Base-by-base conservation (phyloP, 345 rosid genomes). In the Sonneratia alba region DNA sequence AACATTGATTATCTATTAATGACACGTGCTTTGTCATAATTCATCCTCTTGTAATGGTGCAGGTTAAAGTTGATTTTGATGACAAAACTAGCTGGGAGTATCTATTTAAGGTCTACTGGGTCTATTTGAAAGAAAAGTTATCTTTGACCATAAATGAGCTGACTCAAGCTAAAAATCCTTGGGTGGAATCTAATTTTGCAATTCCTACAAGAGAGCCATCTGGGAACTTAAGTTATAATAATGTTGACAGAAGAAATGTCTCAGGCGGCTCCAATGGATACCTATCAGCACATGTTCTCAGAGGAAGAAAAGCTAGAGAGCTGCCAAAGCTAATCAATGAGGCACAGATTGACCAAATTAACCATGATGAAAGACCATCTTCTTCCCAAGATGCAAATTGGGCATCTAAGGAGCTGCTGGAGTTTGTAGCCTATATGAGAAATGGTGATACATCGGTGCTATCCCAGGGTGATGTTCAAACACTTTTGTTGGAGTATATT, bases 31-130 rank as follows among this genome's bases (percentile, higher is more conserved):
- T 22, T 61, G 7, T 62, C 4, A 15, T 62, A 27, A 34, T 24
- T 27, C 66, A 19, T 62, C 66, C 27, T 62, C 66, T 57, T 57
- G 0, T 62, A 62, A 27, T 62, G 66, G 15, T 78, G 70, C 85
- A 94, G 98, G 93, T 89, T 79, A 86, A 88, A 81, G 98, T 94
- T 82, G 97, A 94, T 82, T 95, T 95, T 83, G 99, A 95, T 79
- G 99, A 95, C 78, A 83, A 84, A 79, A 83, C 79, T 77, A 95
- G 98, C 85, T 95, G 98, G 98, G 98, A 95, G 82, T 95, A 90
- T 89, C 91, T 95, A 67, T 95, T 95, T 82, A 95, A 92, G 83
- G 86, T 88, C 32, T 95, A 95, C 76, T 95, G 99, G 99, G 73
- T 82, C 71, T 81, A 70, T 73, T 76, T 90, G 75, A 95, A 92